Conservation (phyloP, 169 alveolate genomes). For the Plasmodium falciparum region DNA sequence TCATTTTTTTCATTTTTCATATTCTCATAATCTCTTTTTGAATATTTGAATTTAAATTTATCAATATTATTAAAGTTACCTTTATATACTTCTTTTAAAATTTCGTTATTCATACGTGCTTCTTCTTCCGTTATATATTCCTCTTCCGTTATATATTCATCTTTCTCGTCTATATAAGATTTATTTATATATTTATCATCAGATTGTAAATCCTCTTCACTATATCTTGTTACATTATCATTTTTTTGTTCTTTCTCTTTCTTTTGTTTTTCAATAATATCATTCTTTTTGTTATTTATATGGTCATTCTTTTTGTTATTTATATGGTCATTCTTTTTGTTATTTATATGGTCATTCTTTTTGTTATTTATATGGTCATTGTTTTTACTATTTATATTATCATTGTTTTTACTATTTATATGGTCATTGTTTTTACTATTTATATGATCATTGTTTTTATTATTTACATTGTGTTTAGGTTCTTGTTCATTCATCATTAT, state of each 20-base stretch:
- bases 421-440: no score
- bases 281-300: no score
- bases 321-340: neutral
- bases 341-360: neutral
- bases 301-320: no score
- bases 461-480: neutral
- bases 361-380: no score
- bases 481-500: no score
- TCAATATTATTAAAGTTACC: conserved; percentile 56
- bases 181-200: no score
- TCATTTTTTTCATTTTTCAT: conserved; percentile 15
- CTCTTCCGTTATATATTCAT: neutral
- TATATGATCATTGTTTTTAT: neutral
- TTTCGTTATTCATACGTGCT: conserved; percentile 21
- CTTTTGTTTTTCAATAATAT: no score
- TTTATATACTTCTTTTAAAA: conserved; percentile 4
- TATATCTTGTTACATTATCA: no score
- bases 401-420: neutral
- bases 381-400: neutral
- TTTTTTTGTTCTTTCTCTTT: no score
- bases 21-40: conserved; percentile 29
- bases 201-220: no score
- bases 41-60: conserved; percentile 45
- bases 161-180: neutral
- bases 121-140: conserved; percentile 24